phyloP scores from a whole-genome alignment of 2,329 filamentous ascomycete genomes.

The Cladosporium cucumerinum region DNA sequence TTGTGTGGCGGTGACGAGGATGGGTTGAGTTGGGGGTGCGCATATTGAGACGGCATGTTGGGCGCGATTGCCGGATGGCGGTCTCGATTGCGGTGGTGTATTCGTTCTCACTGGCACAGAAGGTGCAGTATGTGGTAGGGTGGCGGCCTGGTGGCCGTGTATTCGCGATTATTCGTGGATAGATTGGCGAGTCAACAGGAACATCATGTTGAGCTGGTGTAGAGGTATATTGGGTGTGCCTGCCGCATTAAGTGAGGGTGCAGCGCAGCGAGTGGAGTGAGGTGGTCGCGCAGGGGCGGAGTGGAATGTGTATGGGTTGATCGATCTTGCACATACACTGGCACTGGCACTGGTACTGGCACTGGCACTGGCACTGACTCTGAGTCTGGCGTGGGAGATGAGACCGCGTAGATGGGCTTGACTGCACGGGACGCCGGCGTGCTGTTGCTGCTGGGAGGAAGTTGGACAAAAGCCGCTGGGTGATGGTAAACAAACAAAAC shows the following conservation, averaged over 20 bases:
- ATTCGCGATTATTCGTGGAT: not conserved
- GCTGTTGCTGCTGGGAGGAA: not conserved
- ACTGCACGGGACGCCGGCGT: slow-evolving; percentile 2
- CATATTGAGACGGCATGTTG: slow-evolving; percentile 16
- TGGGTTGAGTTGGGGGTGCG: slow-evolving; percentile 20
- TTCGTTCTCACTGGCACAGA: not conserved
- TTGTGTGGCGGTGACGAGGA: slow-evolving; percentile 33
- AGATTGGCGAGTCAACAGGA: not conserved
- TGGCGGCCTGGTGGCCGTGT: not conserved
- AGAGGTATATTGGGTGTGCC: not conserved
- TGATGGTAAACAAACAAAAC: not conserved
- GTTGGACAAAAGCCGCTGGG: not conserved
- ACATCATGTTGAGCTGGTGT: slow-evolving; percentile 6
- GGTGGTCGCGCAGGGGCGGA: not conserved
- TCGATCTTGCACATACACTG: not conserved
- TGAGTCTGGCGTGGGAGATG: not conserved
- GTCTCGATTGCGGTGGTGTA: not conserved
- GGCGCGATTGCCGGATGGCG: slow-evolving; percentile 9
- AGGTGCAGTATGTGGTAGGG: not conserved
- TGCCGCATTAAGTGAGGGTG: slow-evolving; percentile 14
- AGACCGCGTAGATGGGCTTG: not conserved
- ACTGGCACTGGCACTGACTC: not conserved
- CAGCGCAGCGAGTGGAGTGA: slow-evolving; percentile 2
- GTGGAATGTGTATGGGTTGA: not conserved
- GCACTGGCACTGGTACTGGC: not conserved